Evolutionary conservation across 257 asterid species (phyloP).

Genomic region (Penstemon newberryi): DNA sequence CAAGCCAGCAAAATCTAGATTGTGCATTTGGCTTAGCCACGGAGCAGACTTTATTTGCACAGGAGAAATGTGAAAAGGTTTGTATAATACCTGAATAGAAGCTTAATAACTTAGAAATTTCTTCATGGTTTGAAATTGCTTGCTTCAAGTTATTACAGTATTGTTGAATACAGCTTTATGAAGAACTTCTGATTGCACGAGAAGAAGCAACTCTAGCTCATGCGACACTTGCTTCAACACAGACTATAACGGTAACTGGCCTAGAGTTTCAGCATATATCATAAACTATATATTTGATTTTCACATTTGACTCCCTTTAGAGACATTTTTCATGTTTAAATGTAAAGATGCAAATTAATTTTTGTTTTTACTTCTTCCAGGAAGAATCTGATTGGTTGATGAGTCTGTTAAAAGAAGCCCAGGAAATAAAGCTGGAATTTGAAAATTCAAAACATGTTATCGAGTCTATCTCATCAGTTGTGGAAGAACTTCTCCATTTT

Average conservation of each 20-base stretch:
- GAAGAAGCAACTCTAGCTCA: conserved; percentile 64
- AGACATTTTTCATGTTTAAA: not conserved
- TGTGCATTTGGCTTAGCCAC: conserved; percentile 57
- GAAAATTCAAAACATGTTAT: conserved; percentile 52
- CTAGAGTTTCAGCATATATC: conserved; percentile 22
- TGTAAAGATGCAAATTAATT: conserved; percentile 21
- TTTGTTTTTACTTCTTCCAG: conserved; percentile 43
- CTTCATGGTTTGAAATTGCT: conserved; percentile 9
- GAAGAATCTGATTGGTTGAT: conserved; percentile 53
- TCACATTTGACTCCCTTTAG: not conserved
- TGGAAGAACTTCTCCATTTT: conserved; percentile 55
- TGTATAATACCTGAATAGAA: conserved; percentile 1
- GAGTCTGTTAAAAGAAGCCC: conserved; percentile 47
- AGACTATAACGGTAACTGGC: conserved; percentile 41
- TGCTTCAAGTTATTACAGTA: conserved; percentile 14
- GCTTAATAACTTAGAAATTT: conserved; percentile 15
- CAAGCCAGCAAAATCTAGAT: conserved; percentile 73
- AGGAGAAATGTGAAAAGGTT: conserved; percentile 75
- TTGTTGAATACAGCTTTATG: conserved; percentile 54
- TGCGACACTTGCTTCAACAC: conserved; percentile 52
- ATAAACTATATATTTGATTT: not conserved
- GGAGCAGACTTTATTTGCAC: conserved; percentile 59
- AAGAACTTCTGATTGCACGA: conserved; percentile 59
- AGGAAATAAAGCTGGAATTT: conserved; percentile 60
- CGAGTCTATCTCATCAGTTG: conserved; percentile 48